Conservation (phyloP, 768 basidiomycete species). For the Auricularia sp. region DNA sequence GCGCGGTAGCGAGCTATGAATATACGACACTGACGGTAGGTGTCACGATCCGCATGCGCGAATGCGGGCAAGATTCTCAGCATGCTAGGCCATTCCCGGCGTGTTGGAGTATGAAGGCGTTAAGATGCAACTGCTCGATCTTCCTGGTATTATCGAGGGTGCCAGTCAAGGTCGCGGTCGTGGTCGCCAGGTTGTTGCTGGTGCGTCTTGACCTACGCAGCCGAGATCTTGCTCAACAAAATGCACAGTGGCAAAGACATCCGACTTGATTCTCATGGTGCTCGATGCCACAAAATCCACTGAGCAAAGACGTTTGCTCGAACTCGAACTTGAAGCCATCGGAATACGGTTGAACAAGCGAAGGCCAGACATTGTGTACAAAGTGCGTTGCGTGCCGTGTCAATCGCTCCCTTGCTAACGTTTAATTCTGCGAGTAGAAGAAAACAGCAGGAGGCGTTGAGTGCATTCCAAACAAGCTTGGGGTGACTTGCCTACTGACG, state of each 20-base stretch:
- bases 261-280: conserved; percentile 90
- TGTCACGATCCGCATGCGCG: conserved; percentile 6
- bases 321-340: conserved; percentile 91
- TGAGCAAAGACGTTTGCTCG: conserved; percentile 79
- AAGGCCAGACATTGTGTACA: conserved; percentile 92
- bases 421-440: conserved; percentile 21
- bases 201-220: conserved; percentile 24
- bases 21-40: conserved; percentile 84
- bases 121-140: conserved; percentile 86
- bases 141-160: conserved; percentile 93
- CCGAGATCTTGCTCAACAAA: neutral
- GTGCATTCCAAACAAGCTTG: conserved; percentile 4
- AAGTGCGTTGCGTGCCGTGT: conserved; percentile 17
- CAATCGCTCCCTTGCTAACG: too few species aligned
- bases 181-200: conserved; percentile 93
- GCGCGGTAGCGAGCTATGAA: conserved; percentile 81
- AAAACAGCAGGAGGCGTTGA: conserved; percentile 76
- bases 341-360: conserved; percentile 88
- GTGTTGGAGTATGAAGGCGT: conserved; percentile 94
- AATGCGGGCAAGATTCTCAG: neutral
- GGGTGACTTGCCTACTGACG: conserved; percentile 3
- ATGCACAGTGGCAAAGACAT: conserved; percentile 64
- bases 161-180: conserved; percentile 85
- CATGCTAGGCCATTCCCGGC: conserved; percentile 78
- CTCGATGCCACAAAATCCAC: conserved; percentile 88